Base-by-base conservation (phyloP, 108 stramenopile species). In the Aurantiochytrium sp. region DNA sequence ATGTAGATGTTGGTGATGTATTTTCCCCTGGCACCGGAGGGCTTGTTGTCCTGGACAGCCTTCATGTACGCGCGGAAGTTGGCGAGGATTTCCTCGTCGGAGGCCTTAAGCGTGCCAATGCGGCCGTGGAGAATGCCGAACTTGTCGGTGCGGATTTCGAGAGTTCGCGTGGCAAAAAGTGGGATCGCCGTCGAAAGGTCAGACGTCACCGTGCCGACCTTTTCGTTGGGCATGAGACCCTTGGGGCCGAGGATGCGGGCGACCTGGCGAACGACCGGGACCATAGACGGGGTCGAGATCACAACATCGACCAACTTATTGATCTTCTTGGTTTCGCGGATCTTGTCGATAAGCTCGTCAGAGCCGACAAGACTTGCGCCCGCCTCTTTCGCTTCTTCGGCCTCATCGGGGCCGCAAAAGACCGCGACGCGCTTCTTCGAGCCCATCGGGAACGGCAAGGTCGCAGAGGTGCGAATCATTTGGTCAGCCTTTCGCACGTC, bases 401-500 rank as follows among this genome's bases (percentile, higher is more conserved):
- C 92, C 4, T 94, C 68, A 0, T 89, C 90, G 19, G 92, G 90
- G 31, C 88, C 69, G 1, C 97, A 95, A 89, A 99, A 98, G 36
- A 98, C 98, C 4, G 96, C 93, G 53, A 97, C 95, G 36, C 93
- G 88, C 39, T 89, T 88, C 27, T 81, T 48, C 21, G 96, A 96
- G 10, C 98, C 98, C 37, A 93, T 97, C 37, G 97, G 97, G 89
- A 96, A 93, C 19, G 98, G 98, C 37, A 99, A 90, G n/a, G 86
- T 73, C 32, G 96, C 85, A 0, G 94, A 92, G 69, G 97, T 97
- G 52, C 97, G 93, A 4, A 99, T 86, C 8, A 93, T 91, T 88
- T 99, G 97, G 54, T 96, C 96, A 8, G 97, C 95, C 89, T 97
- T 97, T 34, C 98, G 93, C 12, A 97, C 97, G 91, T 99, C 98